Percentiles rank a stretch among this genome's conserved stretches.
Evolutionary conservation across 192 early-diverging fungal species (phyloP).

Genomic region (Polychytrium aggregatum): DNA sequence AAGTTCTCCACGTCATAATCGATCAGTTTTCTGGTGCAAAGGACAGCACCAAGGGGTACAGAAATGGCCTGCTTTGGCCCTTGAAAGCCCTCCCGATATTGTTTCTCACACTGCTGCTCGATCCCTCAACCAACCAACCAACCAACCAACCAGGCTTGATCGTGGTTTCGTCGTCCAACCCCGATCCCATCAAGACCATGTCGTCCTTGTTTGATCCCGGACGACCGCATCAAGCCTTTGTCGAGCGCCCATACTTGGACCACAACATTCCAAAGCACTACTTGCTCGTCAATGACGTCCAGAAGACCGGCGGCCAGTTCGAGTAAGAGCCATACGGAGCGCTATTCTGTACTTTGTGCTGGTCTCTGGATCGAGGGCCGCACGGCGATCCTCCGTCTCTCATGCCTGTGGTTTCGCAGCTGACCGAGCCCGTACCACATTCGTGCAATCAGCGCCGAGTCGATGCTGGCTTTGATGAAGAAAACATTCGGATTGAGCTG

Average conservation of each 20-base stretch:
- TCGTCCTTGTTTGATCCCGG: too few species aligned
- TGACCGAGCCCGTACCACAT: too few species aligned
- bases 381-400: too few species aligned
- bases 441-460: slow-evolving; percentile 43
- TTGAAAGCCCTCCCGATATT: not conserved
- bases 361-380: too few species aligned
- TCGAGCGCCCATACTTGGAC: slow-evolving; percentile 66
- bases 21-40: not conserved
- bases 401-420: too few species aligned
- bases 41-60: too few species aligned
- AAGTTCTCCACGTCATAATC: slow-evolving; percentile 1
- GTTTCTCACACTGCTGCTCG: not conserved
- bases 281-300: slow-evolving; percentile 74
- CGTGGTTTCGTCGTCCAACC: slow-evolving; percentile 53
- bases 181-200: slow-evolving; percentile 73
- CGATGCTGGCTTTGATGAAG: slow-evolving; percentile 50
- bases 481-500: slow-evolving; percentile 52
- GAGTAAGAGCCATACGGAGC: slow-evolving; percentile 12
- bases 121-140: too few species aligned
- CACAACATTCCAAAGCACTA: slow-evolving; percentile 69
- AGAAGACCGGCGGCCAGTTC: too few species aligned
- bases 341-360: not conserved
- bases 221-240: slow-evolving; percentile 43
- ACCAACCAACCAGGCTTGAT: slow-evolving; percentile 37
- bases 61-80: too few species aligned